Percentiles rank a stretch among this genome's conserved stretches.
Conservation (phyloP, 2,329 filamentous ascomycete genomes). For the Aureobasidium pullulans region DNA sequence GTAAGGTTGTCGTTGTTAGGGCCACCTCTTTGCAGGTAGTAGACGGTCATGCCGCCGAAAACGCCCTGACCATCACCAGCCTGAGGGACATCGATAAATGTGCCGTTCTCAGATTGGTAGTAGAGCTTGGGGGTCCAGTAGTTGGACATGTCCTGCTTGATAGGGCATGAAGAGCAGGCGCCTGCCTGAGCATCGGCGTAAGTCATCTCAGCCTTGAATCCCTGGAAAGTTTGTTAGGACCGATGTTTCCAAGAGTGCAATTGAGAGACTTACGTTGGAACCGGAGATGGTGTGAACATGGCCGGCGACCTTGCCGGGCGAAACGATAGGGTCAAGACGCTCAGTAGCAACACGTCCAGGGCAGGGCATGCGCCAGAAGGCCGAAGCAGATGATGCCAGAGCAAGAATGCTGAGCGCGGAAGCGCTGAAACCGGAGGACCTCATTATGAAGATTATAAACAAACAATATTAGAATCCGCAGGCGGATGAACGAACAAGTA, state of each 20-base stretch:
- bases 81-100: constrained; percentile 52
- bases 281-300: constrained; percentile 68
- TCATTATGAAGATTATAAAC: constrained; percentile 6
- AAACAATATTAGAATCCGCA: constrained; percentile 11
- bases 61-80: constrained; percentile 36
- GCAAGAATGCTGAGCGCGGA: constrained; percentile 10
- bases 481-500: constrained; percentile 2
- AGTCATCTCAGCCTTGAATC: constrained; percentile 55
- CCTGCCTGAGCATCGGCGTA: constrained; percentile 54
- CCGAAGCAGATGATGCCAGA: constrained; percentile 43
- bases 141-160: constrained; percentile 62
- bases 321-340: constrained; percentile 61
- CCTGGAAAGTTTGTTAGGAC: constrained; percentile 21
- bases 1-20: constrained; percentile 57
- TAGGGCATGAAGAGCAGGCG: constrained; percentile 62
- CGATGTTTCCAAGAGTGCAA: background rate
- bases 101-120: constrained; percentile 56
- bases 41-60: constrained; percentile 61
- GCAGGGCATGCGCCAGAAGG: constrained; percentile 65
- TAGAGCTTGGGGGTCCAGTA: constrained; percentile 73
- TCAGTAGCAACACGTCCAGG: constrained; percentile 53
- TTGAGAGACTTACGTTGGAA: constrained; percentile 41
- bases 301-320: constrained; percentile 48
- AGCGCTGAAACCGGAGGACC: constrained; percentile 11
- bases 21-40: constrained; percentile 54